Percentiles rank a stretch among this genome's conserved stretches.
These are phyloP conservation scores for Selaginella tamariscina DNA, from an alignment of 75 land plant species.

Conservation along the genomic window DNA sequence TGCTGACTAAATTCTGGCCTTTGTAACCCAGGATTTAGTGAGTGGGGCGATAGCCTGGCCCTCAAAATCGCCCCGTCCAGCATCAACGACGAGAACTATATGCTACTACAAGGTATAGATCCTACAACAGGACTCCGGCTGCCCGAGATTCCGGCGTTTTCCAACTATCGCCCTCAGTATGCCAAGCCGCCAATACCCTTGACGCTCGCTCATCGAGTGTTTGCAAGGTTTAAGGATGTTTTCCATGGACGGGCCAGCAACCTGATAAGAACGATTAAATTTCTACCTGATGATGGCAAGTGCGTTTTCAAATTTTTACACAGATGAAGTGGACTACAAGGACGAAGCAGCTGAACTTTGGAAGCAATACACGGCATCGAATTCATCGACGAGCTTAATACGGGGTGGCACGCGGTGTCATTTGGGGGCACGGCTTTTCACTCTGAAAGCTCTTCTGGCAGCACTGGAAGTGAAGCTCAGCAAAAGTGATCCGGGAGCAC, in stretches of 20 bases:
- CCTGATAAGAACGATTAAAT: background rate
- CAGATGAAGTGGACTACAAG: conserved; percentile 1
- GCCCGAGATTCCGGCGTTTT: background rate
- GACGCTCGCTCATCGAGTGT: conserved; percentile 1
- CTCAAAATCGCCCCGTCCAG: conserved; percentile 4
- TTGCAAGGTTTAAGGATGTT: conserved; percentile 2
- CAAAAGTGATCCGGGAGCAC: conserved; percentile 3
- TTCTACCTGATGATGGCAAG: conserved; percentile 1
- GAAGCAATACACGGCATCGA: conserved; percentile 3
- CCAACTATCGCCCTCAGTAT: conserved; percentile 1
- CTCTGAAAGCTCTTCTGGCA: conserved; percentile 1
- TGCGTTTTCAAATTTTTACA: background rate
- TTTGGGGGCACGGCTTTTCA: background rate
- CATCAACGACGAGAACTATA: conserved; percentile 1
- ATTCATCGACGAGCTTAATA: conserved; percentile 1
- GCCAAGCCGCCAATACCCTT: conserved; percentile 4
- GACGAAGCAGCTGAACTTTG: conserved; percentile 1
- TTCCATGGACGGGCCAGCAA: conserved; percentile 1
- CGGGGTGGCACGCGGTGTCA: conserved; percentile 4
- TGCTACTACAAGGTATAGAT: background rate
- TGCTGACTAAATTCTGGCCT: too few relatives aligned
- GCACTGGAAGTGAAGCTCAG: background rate
- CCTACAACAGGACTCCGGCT: conserved; percentile 1
- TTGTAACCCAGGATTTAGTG: background rate
- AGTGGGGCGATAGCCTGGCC: conserved; percentile 2